Conservation (phyloP, 2,329 filamentous ascomycete genomes). For the Ampelomyces quisqualis region DNA sequence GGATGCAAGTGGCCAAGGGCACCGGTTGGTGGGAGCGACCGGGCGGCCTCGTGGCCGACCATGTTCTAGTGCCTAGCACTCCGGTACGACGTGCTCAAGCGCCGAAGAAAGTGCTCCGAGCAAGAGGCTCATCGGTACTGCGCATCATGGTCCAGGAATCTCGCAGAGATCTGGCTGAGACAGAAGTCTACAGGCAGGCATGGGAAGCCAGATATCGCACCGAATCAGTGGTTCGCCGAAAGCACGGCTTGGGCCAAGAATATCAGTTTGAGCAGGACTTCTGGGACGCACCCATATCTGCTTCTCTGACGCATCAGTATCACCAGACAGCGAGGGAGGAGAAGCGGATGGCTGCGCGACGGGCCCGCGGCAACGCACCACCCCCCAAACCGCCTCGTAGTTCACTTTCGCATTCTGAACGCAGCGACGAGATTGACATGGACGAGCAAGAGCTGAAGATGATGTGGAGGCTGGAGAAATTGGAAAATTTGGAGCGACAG, state of each 20-base stretch:
- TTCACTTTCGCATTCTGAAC: constrained; percentile 21
- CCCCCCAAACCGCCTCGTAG: constrained; percentile 21
- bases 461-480: constrained; percentile 14
- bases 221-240: constrained; percentile 25
- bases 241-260: constrained; percentile 18
- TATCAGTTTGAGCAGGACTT: constrained; percentile 17
- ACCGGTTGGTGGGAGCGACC: constrained; percentile 30
- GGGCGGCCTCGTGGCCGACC: constrained; percentile 11
- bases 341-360: constrained; percentile 12
- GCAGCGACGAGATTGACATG: constrained; percentile 18
- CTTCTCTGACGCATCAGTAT: constrained; percentile 6
- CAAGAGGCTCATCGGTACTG: constrained; percentile 10
- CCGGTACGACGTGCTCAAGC: constrained; percentile 4
- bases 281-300: constrained; percentile 21
- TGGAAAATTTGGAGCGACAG: constrained; percentile 10
- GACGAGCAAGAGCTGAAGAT: constrained; percentile 10
- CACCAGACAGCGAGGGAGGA: constrained; percentile 5
- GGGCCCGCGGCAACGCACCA: constrained; percentile 13
- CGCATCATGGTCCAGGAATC: constrained; percentile 12
- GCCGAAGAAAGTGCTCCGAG: not conserved
- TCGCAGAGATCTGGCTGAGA: constrained; percentile 7
- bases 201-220: constrained; percentile 18
- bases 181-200: constrained; percentile 5
- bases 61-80: constrained; percentile 3
- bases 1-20: constrained; percentile 7